Conservation (phyloP, 352 stramenopile species). For the Stephanocyclus meneghinianus region DNA sequence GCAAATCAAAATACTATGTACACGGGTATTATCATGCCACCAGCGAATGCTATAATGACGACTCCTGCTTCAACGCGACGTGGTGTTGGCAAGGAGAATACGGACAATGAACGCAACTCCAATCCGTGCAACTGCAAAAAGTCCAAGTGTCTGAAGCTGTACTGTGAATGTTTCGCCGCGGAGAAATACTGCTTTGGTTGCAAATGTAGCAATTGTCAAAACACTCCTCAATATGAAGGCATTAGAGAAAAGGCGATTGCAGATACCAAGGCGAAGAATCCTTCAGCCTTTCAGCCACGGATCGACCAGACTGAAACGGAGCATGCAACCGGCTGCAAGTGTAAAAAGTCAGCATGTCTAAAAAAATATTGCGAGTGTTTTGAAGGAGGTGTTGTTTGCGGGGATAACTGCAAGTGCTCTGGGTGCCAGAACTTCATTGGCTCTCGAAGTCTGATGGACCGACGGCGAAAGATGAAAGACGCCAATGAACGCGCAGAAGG, state of each 20-base stretch:
- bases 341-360: conserved; percentile 95
- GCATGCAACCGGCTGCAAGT: conserved; percentile 87
- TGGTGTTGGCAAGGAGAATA: conserved; percentile 59
- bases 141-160: conserved; percentile 93
- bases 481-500: conserved; percentile 55
- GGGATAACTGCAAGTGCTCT: conserved; percentile 91
- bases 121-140: conserved; percentile 93
- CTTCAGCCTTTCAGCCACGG: conserved; percentile 79
- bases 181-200: conserved; percentile 88
- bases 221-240: conserved; percentile 75
- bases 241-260: conserved; percentile 84
- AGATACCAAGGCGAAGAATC: conserved; percentile 84
- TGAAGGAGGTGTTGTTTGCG: conserved; percentile 91
- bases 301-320: conserved; percentile 74
- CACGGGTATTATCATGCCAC: conserved; percentile 11
- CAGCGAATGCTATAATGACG: background rate
- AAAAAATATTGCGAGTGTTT: conserved; percentile 99
- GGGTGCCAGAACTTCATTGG: conserved; percentile 90
- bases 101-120: conserved; percentile 21
- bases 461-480: conserved; percentile 80
- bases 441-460: conserved; percentile 77
- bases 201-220: conserved; percentile 94
- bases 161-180: conserved; percentile 86
- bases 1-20: conserved; percentile 8
- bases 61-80: conserved; percentile 26